Percentiles rank a stretch among this genome's conserved stretches.
Conservation (phyloP, 2,329 filamentous ascomycete species). For the Boeremia lycopersici region DNA sequence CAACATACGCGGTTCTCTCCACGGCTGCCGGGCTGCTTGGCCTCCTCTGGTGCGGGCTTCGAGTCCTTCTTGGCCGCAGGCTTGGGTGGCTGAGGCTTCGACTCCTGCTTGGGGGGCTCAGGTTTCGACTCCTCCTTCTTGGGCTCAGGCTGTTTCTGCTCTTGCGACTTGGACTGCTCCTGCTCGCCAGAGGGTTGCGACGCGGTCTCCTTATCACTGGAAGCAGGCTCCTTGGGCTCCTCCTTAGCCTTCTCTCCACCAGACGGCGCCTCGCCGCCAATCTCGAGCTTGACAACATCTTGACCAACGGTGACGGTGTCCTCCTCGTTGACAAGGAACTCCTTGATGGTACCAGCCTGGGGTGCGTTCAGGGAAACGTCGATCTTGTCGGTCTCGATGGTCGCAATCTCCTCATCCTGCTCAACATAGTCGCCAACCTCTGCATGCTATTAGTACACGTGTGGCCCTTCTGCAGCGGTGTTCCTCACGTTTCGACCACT, state of each 20-base stretch:
- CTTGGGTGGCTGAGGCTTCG: slow-evolving; percentile 31
- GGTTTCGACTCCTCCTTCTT: slow-evolving; percentile 47
- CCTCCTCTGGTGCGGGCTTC: slow-evolving; percentile 30
- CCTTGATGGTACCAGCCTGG: slow-evolving; percentile 86
- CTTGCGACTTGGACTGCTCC: slow-evolving; percentile 50
- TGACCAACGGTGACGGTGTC: slow-evolving; percentile 95
- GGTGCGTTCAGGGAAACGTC: slow-evolving; percentile 96
- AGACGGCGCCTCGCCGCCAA: slow-evolving; percentile 61
- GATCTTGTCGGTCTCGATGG: slow-evolving; percentile 99
- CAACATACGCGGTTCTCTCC: slow-evolving; percentile 85
- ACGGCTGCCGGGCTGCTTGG: slow-evolving; percentile 66
- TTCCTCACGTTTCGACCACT: slow-evolving; percentile 78
- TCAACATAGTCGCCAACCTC: slow-evolving; percentile 92
- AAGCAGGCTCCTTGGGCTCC: slow-evolving; percentile 65
- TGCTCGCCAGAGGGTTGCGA: slow-evolving; percentile 60
- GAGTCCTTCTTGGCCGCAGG: slow-evolving; percentile 31
- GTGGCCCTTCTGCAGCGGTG: background rate
- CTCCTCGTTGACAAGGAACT: slow-evolving; percentile 89
- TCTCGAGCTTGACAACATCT: slow-evolving; percentile 83
- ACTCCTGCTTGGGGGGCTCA: slow-evolving; percentile 45
- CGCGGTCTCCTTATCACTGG: slow-evolving; percentile 62
- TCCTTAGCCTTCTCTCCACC: slow-evolving; percentile 60
- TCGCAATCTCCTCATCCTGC: slow-evolving; percentile 96
- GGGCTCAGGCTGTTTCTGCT: slow-evolving; percentile 46
- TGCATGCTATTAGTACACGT: slow-evolving; percentile 36